Evolutionary conservation across 1,284 basidiomycete species (phyloP), one percentile per base, ranked within the genome.

Genomic region (Cryptococcus maquisensis): DNA sequence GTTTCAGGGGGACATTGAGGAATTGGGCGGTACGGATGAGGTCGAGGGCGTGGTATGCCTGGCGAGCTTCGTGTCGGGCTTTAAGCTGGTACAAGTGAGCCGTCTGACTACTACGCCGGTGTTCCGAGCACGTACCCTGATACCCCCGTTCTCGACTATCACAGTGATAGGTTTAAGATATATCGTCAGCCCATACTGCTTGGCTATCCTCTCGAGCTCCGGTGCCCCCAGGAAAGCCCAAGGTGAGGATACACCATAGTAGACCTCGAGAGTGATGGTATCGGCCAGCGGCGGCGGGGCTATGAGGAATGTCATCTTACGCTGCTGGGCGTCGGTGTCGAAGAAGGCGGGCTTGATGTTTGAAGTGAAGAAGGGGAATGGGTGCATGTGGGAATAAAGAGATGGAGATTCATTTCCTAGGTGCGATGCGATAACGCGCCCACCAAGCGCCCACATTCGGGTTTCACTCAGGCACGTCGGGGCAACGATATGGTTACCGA

Each of bases 101-200:
- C 48, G 47, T 18, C 16, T 43, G 26, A 21, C 15, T 28, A 20
- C 8, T 3, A 45, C 6, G 39, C 7, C 39, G 18, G 39, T 12
- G n/a, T 21, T 2, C 13, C 20, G 39, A 37, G 23, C 18, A 57
- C 61, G 51, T 46, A 62, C 61, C 26, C 48, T 49, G 45, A 67
- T 62, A 2, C 61, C 61, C 3, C 62, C 65, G 36, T 63, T 65
- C 56, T 65, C 65, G 36, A 53, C 51, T 32, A 67, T 57, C 1
- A 67, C 63, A n/a, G 55, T 52, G n/a, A 67, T 67, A 12, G 65
- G 65, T 52, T 62, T 62, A 21, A 67, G 51, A 40, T 61, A 52
- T 1, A 67, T 52, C 15, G 52, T 62, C 9, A 67, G 28, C 0
- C 60, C 60, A 49, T 61, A 59, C 40, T 51, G 38, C 40, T 47